Conservation (phyloP, 2,329 filamentous ascomycete species). For the Claviceps maximensis region DNA sequence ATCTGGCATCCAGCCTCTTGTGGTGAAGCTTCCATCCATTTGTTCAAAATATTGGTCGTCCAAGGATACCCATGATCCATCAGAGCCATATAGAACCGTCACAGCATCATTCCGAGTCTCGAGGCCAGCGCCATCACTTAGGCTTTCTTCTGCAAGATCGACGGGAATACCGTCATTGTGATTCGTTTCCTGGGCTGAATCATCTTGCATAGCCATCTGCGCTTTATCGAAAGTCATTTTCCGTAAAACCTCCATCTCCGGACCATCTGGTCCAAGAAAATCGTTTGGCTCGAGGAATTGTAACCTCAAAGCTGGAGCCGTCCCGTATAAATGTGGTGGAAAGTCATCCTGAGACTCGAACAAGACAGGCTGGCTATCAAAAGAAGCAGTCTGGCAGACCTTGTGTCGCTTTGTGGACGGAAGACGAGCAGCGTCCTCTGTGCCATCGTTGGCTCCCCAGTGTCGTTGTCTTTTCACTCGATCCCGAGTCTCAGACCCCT, state of each 20-base stretch:
- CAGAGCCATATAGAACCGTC: slow-evolving; percentile 12
- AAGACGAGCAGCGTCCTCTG: neutral
- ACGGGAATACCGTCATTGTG: neutral
- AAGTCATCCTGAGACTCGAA: neutral
- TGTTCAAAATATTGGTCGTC: slow-evolving; percentile 22
- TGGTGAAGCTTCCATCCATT: slow-evolving; percentile 25
- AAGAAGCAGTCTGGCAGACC: neutral
- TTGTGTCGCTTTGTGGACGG: neutral
- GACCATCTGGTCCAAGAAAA: slow-evolving; percentile 4
- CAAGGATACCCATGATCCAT: slow-evolving; percentile 21
- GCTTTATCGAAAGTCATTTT: neutral
- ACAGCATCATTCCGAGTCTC: neutral
- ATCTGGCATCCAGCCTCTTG: slow-evolving; percentile 32
- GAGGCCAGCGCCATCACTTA: neutral
- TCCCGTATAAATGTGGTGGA: neutral
- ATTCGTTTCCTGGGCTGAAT: neutral
- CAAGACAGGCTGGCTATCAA: neutral
- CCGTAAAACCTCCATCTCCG: neutral
- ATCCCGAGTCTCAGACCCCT: slow-evolving; percentile 11
- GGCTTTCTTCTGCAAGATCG: neutral
- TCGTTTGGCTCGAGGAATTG: slow-evolving; percentile 6
- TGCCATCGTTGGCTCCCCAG: neutral
- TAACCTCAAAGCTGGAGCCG: neutral
- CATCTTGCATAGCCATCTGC: neutral
- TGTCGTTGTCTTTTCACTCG: slow-evolving; percentile 7